phyloP scores from a whole-genome alignment of 2,329 filamentous ascomycete species.

The Stagonosporopsis rhizophila region DNA sequence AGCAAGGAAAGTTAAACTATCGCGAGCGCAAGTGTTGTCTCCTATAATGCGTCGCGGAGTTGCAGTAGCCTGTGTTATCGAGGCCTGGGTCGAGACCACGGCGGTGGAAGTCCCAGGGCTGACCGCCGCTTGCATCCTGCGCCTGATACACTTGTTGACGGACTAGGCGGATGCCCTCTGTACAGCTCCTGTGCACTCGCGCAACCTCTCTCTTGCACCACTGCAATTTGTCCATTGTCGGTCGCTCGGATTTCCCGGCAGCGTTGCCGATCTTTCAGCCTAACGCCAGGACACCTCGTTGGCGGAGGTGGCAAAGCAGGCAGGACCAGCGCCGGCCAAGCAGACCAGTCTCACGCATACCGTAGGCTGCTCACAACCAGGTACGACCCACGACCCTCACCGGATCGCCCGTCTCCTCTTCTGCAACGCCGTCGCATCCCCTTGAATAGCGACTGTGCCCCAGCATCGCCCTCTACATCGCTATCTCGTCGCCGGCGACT shows the following conservation, averaged over 20 bases:
- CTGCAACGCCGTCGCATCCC: constrained; percentile 20
- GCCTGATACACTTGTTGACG: constrained; percentile 11
- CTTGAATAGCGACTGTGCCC: constrained; percentile 2
- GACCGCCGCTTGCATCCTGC: constrained; percentile 12
- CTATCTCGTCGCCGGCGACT: constrained; percentile 25
- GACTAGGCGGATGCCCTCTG: constrained; percentile 5
- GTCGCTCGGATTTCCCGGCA: constrained; percentile 25
- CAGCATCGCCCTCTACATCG: constrained; percentile 7
- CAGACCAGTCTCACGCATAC: constrained; percentile 27
- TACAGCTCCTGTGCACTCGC: constrained; percentile 6
- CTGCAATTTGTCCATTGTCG: constrained; percentile 10
- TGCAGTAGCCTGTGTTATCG: constrained; percentile 10
- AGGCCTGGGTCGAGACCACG: constrained; percentile 13
- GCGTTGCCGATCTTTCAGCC: constrained; percentile 17
- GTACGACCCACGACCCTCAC: constrained; percentile 19
- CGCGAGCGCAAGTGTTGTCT: constrained; percentile 18
- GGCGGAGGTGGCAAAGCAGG: constrained; percentile 32
- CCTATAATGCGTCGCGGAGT: constrained; percentile 13
- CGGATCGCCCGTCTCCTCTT: constrained; percentile 12
- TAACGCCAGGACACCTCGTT: constrained; percentile 15
- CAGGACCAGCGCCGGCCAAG: constrained; percentile 27
- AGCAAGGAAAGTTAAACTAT: constrained; percentile 11
- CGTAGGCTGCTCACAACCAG: constrained; percentile 17
- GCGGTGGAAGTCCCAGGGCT: background rate
- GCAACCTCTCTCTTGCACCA: background rate